Evolutionary conservation across 75 land plant genomes (phyloP).

Genomic region (Cryptomeria japonica): DNA sequence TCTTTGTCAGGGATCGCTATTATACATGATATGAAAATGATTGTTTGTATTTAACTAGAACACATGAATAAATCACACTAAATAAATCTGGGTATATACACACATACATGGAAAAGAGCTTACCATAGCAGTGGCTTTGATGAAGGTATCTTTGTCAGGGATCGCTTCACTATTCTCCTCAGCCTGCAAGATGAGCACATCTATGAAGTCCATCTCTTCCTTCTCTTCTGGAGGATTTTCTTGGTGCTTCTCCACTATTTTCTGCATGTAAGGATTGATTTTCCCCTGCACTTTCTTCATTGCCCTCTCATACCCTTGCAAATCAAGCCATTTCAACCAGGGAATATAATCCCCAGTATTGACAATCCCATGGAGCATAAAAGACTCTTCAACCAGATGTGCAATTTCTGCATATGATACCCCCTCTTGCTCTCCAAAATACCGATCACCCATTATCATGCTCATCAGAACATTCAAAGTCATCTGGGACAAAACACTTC

Average conservation of each 20-base stretch:
- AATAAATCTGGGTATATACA: too few relatives aligned
- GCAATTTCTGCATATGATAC: not conserved
- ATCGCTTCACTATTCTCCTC: not conserved
- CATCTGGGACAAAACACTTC: not conserved
- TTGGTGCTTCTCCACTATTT: constrained; percentile 21
- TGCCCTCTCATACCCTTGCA: constrained; percentile 22
- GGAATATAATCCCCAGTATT: constrained; percentile 45
- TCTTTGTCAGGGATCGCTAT: too few relatives aligned
- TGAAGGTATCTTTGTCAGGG: not conserved
- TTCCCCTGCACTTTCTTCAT: constrained; percentile 12
- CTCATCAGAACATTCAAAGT: constrained; percentile 9
- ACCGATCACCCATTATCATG: constrained; percentile 24
- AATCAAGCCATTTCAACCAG: constrained; percentile 29
- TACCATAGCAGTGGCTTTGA: not conserved
- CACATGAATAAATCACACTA: too few relatives aligned
- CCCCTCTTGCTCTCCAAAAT: constrained; percentile 5
- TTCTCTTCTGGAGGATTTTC: not conserved
- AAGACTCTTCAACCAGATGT: constrained; percentile 18
- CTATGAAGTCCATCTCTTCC: not conserved
- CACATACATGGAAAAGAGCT: not conserved
- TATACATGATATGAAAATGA: not conserved
- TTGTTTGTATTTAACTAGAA: too few relatives aligned
- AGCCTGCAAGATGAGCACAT: not conserved
- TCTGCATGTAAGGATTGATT: constrained; percentile 22
- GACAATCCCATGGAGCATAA: constrained; percentile 8